Evolutionary conservation across 2,329 filamentous ascomycete genomes (phyloP), one percentile per base, ranked within the genome.

Genomic region (Aspergillus eucalypticola): DNA sequence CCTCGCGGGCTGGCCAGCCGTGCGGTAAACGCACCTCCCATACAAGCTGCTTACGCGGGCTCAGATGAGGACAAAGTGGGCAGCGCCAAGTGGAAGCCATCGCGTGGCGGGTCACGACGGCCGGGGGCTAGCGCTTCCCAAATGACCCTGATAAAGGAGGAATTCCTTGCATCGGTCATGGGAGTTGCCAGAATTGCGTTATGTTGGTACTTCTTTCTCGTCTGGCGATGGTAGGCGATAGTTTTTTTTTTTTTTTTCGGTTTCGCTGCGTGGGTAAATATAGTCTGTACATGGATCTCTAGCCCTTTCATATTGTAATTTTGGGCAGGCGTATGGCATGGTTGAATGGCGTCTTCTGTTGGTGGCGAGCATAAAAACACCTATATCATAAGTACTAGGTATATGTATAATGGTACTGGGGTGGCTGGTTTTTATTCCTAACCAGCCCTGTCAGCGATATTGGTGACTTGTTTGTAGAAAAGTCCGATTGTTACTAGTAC

Each of bases 131-230:
- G 62, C 51, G 66, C 69, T 66, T 73, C 71, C 11, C 32, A 29
- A 5, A 58, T 41, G 3, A 60, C 41, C 5, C 59, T 85, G 4
- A 82, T 90, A 5, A 72, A 79, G 32, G 78, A 81, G 25, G 89
- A 94, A 73, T 76, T 92, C 39, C 82, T 81, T 75, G 83, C 80
- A 8, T 88, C 84, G 48, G 68, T 88, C 17, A 86, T 84, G 77
- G 80, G 84, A 51, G 87, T 92, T 3, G 81, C 81, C 5, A 86
- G 84, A 81, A 83, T 90, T 73, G 86, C 85, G 19, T 73, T 88
- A 48, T 65, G 79, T 13, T 87, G 87, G 73, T 95, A 90, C 81
- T 80, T 81, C 29, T 90, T 87, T 77, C 76, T 94, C 67, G 81
- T 88, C 59, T 86, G 84, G 77, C 82, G 82, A 69, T 88, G 88